phyloP scores from a whole-genome alignment of 106 monocot genomes.

The Platanthera guangdongensis region DNA sequence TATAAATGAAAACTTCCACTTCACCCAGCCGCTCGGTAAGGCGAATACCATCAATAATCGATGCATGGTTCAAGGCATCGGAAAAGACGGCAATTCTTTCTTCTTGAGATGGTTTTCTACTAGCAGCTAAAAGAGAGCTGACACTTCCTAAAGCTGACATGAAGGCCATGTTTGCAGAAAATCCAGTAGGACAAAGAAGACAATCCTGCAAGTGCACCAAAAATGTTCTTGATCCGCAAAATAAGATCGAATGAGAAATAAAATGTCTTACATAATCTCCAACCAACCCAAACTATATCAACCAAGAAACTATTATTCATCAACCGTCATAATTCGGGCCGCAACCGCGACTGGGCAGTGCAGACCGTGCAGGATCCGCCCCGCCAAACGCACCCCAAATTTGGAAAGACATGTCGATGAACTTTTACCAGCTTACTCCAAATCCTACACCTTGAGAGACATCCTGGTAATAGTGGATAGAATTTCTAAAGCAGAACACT shows the following conservation, averaged over 20 bases:
- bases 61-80: constrained; percentile 95
- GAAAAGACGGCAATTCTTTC: constrained; percentile 86
- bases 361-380: no score
- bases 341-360: no score
- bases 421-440: no score
- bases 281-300: no score
- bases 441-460: no score
- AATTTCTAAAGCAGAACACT: no score
- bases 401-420: no score
- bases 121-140: constrained; percentile 38
- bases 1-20: constrained; percentile 63
- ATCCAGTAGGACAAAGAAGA: constrained; percentile 73
- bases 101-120: constrained; percentile 34
- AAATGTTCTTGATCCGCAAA: not conserved
- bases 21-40: constrained; percentile 49
- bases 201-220: constrained; percentile 42
- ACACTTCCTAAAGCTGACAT: constrained; percentile 81
- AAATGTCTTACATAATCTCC: not conserved
- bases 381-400: no score
- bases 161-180: constrained; percentile 87
- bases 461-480: no score
- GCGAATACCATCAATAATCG: constrained; percentile 85
- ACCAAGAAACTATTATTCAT: no score
- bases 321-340: no score
- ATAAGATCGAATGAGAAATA: not conserved